A percentile compares a stretch with the other conserved stretches of the same genome.
These are phyloP conservation scores for Mortierella sp. DNA, from an alignment of 371 early-diverging fungal species.

Conservation along the genomic window DNA sequence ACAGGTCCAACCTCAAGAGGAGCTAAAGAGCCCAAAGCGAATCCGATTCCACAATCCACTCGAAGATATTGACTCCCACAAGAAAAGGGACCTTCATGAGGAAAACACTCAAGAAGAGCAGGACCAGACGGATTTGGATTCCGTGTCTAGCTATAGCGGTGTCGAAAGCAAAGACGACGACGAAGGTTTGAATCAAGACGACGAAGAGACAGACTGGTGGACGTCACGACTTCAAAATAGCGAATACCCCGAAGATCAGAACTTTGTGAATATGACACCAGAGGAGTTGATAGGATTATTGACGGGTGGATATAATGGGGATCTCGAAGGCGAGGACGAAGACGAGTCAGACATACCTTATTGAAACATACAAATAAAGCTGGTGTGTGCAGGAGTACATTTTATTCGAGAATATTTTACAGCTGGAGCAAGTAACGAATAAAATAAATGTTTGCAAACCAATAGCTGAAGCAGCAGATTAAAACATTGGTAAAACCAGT, in stretches of 20 bases:
- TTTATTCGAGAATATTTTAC: too few relatives aligned
- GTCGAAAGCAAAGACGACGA: not conserved
- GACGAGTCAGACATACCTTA: constrained; percentile 17
- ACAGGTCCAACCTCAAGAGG: not conserved
- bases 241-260: constrained; percentile 41
- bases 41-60: not conserved
- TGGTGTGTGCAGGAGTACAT: too few relatives aligned
- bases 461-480: too few relatives aligned
- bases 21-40: not conserved
- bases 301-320: constrained; percentile 46
- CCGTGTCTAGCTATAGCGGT: not conserved
- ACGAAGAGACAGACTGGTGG: constrained; percentile 50
- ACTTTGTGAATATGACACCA: constrained; percentile 49
- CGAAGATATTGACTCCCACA: not conserved
- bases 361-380: too few relatives aligned
- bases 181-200: constrained; percentile 15
- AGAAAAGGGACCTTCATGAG: not conserved
- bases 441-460: not conserved
- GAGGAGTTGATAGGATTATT: constrained; percentile 44
- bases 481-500: too few relatives aligned
- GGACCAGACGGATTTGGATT: not conserved
- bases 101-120: not conserved
- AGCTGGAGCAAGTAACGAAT: too few relatives aligned
- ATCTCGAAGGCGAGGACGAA: constrained; percentile 35
- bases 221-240: constrained; percentile 48